phyloP scores from a whole-genome alignment of 148 eudicot genomes.

The Cornus kousa region DNA sequence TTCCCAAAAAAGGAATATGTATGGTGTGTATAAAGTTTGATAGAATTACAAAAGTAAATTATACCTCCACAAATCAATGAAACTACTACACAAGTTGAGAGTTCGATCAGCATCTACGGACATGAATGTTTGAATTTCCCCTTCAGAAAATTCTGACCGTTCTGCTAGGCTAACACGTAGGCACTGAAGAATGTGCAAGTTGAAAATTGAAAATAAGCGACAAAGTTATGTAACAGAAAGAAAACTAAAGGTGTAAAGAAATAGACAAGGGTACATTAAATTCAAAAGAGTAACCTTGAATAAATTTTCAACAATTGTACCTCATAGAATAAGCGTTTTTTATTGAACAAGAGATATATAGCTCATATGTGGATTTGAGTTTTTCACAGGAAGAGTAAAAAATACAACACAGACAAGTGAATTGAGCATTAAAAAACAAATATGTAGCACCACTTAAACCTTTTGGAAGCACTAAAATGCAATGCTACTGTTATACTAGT shows the following conservation, averaged over 20 bases:
- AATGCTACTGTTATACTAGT: neutral
- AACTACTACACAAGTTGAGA: slow-evolving; percentile 84
- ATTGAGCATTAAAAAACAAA: neutral
- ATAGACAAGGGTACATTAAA: neutral
- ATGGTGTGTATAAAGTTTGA: neutral
- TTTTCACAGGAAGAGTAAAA: neutral
- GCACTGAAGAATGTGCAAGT: slow-evolving; percentile 49
- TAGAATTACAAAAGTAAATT: slow-evolving; percentile 7
- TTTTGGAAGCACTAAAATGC: neutral
- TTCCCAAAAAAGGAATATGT: neutral
- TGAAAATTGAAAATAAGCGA: neutral
- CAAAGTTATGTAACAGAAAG: neutral
- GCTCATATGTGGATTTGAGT: neutral
- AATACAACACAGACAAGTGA: neutral
- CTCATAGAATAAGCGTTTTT: neutral
- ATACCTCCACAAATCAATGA: slow-evolving; percentile 98
- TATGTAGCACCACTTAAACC: neutral
- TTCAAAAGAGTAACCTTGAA: neutral
- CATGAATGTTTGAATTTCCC: slow-evolving; percentile 97
- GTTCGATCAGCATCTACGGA: slow-evolving; percentile 95
- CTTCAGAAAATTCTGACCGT: slow-evolving; percentile 77
- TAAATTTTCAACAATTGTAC: neutral
- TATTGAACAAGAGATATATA: slow-evolving; percentile 3
- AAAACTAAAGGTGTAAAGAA: neutral
- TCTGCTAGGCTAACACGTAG: slow-evolving; percentile 69